Conservation (phyloP, 2,329 filamentous ascomycete species). For the Raffaelea arxii region DNA sequence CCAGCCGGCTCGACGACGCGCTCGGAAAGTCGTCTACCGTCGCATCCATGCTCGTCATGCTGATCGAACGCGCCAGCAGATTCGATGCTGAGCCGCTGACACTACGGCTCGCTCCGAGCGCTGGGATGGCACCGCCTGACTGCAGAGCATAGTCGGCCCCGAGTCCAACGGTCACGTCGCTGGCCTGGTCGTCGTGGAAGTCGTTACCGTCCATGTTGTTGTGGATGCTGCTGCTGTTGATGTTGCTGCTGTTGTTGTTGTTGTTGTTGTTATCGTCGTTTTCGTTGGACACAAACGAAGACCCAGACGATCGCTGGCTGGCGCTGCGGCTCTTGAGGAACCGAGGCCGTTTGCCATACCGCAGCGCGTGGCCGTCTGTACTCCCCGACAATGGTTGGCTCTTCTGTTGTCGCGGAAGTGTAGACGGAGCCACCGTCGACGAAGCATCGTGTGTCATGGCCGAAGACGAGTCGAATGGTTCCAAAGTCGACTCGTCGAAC, state of each 20-base stretch:
- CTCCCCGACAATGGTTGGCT: conserved; percentile 24
- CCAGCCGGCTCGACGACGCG: conserved; percentile 36
- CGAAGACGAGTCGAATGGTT: no score
- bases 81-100: no score
- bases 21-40: conserved; percentile 51
- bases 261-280: no score
- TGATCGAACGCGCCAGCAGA: conserved; percentile 68
- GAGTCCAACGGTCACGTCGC: conserved; percentile 59
- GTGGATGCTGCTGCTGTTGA: no score
- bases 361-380: conserved; percentile 28
- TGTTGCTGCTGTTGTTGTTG: no score
- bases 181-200: conserved; percentile 55
- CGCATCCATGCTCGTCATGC: conserved; percentile 82
- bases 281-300: conserved; percentile 46
- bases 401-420: conserved; percentile 25
- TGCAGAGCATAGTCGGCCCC: conserved; percentile 73
- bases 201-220: no score
- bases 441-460: no score
- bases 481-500: no score
- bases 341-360: conserved; percentile 39
- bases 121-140: conserved; percentile 64
- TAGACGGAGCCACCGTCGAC: no score
- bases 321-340: conserved; percentile 47
- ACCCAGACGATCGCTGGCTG: conserved; percentile 51
- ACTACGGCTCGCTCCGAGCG: conserved; percentile 13